A percentile compares a stretch with the other conserved stretches of the same genome.
phyloP scores from a whole-genome alignment of 176 grass and related monocot genomes.

The Paspalum notatum region DNA sequence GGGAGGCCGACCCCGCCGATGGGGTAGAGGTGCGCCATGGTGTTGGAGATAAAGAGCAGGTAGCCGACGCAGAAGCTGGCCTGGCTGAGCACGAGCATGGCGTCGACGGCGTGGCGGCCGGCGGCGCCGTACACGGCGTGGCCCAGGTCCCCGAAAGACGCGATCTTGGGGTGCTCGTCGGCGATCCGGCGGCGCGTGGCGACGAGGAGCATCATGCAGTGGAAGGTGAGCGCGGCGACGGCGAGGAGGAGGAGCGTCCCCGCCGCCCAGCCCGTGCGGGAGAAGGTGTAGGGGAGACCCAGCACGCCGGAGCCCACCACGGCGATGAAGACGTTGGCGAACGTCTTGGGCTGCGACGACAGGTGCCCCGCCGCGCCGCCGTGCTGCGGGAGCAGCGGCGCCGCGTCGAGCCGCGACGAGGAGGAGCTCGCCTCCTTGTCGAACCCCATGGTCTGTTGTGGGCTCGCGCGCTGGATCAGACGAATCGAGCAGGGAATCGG shows the following conservation, averaged over 20 bases:
- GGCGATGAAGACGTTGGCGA: slow-evolving; percentile 95
- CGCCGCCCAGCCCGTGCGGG: slow-evolving; percentile 83
- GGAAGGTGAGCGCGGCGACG: slow-evolving; percentile 79
- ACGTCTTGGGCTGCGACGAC: slow-evolving; percentile 95
- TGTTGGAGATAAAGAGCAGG: slow-evolving; percentile 92
- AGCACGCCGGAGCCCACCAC: slow-evolving; percentile 93
- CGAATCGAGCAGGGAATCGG: neutral
- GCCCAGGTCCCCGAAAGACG: slow-evolving; percentile 85
- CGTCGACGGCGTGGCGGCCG: slow-evolving; percentile 72
- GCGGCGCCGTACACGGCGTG: slow-evolving; percentile 55
- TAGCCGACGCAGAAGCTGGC: slow-evolving; percentile 90
- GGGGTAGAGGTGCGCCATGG: slow-evolving; percentile 68
- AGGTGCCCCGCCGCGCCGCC: slow-evolving; percentile 18
- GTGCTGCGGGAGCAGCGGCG: slow-evolving; percentile 64
- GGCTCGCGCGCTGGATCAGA: neutral
- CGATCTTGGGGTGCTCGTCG: slow-evolving; percentile 63
- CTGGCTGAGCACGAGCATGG: slow-evolving; percentile 98
- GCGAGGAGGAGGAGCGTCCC: slow-evolving; percentile 63
- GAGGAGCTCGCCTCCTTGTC: slow-evolving; percentile 69
- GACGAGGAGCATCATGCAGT: slow-evolving; percentile 98
- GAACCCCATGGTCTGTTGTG: slow-evolving; percentile 54
- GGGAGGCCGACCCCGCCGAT: slow-evolving; percentile 8
- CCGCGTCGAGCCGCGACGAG: slow-evolving; percentile 43
- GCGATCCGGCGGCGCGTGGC: slow-evolving; percentile 63
- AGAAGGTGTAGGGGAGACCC: slow-evolving; percentile 97